Percentiles rank a stretch among this genome's conserved stretches.
phyloP scores from a whole-genome alignment of 2,329 filamentous ascomycete genomes.

The Cordyceps cicadae region DNA sequence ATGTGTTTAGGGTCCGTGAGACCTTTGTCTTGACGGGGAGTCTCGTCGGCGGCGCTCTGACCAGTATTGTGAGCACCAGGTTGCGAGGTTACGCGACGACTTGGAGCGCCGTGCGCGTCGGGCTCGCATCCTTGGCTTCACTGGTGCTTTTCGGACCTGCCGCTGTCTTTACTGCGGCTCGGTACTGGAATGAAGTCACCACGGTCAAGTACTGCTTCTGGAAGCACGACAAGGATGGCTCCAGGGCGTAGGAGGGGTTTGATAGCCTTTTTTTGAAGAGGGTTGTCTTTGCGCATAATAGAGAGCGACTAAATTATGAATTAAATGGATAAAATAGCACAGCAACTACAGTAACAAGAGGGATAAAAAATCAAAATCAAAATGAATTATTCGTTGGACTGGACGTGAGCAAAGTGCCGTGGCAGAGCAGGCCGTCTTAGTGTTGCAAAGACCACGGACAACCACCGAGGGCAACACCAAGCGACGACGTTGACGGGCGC shows the following conservation, averaged over 20 bases:
- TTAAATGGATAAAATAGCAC: too few relatives aligned
- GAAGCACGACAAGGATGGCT: background rate
- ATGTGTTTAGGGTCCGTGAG: background rate
- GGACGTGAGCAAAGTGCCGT: too few relatives aligned
- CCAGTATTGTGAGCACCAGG: background rate
- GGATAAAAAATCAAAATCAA: too few relatives aligned
- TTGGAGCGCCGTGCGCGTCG: background rate
- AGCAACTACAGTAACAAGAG: too few relatives aligned
- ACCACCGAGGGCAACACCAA: too few relatives aligned
- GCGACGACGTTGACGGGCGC: too few relatives aligned
- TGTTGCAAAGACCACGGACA: too few relatives aligned
- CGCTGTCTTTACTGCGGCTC: background rate
- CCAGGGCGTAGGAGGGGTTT: background rate
- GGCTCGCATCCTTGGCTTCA: background rate
- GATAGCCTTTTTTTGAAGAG: background rate
- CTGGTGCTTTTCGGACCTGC: background rate
- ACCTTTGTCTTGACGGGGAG: background rate
- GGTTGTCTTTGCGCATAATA: background rate
- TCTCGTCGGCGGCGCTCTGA: background rate
- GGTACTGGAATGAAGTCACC: conserved; percentile 3
- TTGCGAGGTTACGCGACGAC: background rate
- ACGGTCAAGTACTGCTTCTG: conserved; percentile 2
- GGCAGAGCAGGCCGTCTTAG: too few relatives aligned
- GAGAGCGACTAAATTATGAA: background rate
- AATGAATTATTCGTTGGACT: too few relatives aligned